Evolutionary conservation across 1,284 basidiomycete genomes (phyloP).

Genomic region (Melampsora americana): DNA sequence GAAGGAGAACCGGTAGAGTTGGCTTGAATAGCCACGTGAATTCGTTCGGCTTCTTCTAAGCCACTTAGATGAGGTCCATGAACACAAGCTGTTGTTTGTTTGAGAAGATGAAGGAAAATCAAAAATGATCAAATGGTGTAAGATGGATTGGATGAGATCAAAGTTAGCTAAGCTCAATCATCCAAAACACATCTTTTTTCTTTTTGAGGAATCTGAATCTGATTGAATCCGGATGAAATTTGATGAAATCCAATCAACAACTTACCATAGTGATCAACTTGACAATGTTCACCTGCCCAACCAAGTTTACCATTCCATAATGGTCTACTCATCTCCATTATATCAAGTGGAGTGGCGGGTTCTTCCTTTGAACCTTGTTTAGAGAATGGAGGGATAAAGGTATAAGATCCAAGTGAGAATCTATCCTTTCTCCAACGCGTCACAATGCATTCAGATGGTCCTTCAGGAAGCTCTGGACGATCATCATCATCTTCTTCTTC

Average conservation of each 20-base stretch:
- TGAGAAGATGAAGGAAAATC: background rate
- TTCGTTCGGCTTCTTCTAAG: constrained; percentile 47
- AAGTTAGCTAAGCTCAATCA: background rate
- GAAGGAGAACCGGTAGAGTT: background rate
- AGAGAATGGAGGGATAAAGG: constrained; percentile 49
- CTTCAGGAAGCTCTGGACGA: background rate
- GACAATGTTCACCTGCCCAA: constrained; percentile 55
- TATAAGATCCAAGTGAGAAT: constrained; percentile 49
- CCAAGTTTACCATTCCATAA: constrained; percentile 53
- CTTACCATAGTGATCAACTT: constrained; percentile 49
- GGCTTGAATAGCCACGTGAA: constrained; percentile 28
- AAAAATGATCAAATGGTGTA: background rate
- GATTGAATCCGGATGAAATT: no score
- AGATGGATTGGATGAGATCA: background rate
- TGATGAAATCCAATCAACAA: no score
- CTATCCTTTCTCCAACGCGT: constrained; percentile 50
- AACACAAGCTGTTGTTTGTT: constrained; percentile 48
- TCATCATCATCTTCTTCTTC: constrained; percentile 9
- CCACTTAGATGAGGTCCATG: constrained; percentile 51
- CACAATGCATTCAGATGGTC: constrained; percentile 46
- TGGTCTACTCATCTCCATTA: constrained; percentile 52
- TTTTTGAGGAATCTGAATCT: no score
- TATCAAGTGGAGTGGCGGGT: constrained; percentile 52
- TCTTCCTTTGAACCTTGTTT: constrained; percentile 43
- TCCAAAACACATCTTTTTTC: no score